phyloP scores from a whole-genome alignment of 371 early-diverging fungal genomes.

The Syncephalastrum contaminatum region DNA sequence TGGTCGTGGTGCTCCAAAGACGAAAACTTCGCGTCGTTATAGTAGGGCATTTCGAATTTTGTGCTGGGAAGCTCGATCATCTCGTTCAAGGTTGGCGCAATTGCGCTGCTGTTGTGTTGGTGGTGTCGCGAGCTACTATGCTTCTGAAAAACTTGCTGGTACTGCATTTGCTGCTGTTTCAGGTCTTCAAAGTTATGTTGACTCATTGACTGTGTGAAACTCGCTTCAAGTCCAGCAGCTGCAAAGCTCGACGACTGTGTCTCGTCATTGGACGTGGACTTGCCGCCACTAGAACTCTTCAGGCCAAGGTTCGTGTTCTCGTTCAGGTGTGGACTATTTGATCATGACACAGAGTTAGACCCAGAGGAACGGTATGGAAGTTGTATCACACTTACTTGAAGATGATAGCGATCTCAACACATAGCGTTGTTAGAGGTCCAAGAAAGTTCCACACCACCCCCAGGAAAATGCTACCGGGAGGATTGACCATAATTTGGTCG shows the following conservation, averaged over 20 bases:
- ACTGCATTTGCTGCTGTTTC: conserved; percentile 18
- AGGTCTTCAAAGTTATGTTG: conserved; percentile 17
- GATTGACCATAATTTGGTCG: conserved; percentile 15
- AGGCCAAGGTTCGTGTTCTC: conserved; percentile 8
- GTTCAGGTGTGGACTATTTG: conserved; percentile 11
- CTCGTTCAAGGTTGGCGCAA: too few relatives aligned
- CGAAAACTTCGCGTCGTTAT: too few relatives aligned
- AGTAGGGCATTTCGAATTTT: too few relatives aligned
- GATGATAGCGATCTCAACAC: conserved; percentile 25
- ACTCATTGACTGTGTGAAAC: conserved; percentile 14
- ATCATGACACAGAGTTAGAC: background rate
- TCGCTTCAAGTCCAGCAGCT: conserved; percentile 6
- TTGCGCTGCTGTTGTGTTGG: background rate
- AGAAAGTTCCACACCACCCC: conserved; percentile 27
- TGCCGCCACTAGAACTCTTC: conserved; percentile 15
- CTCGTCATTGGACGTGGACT: conserved; percentile 8
- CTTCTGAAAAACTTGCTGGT: conserved; percentile 22
- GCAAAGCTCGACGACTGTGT: conserved; percentile 11
- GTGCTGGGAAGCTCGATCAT: too few relatives aligned
- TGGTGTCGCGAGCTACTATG: conserved; percentile 13
- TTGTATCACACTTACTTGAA: conserved; percentile 21
- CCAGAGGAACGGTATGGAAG: background rate
- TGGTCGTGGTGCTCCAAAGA: too few relatives aligned
- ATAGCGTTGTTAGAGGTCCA: conserved; percentile 18
- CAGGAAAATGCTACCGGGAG: conserved; percentile 19